Percentiles rank a stretch among this genome's conserved stretches.
These are phyloP conservation scores for Limnanthes douglasii DNA, from an alignment of 345 rosid species.

Conservation along the genomic window DNA sequence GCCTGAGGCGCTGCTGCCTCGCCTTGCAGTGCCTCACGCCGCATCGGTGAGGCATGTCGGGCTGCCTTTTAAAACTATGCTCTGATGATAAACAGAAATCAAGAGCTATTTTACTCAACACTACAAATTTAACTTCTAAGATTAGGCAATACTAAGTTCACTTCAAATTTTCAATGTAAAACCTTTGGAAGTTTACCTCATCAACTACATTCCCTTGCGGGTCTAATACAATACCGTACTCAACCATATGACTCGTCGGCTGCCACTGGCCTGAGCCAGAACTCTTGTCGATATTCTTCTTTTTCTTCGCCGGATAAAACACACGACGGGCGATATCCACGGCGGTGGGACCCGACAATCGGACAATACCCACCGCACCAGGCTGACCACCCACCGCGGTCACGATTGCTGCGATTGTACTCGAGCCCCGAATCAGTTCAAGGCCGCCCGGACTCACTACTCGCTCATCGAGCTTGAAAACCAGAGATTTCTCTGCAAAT, in stretches of 20 bases:
- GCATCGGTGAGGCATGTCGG: too few relatives aligned
- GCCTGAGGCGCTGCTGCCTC: too few relatives aligned
- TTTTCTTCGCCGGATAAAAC: conserved; percentile 35
- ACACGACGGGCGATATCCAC: conserved; percentile 48
- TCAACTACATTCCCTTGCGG: conserved; percentile 41
- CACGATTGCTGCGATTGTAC: conserved; percentile 70
- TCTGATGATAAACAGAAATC: too few relatives aligned
- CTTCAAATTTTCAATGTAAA: not conserved
- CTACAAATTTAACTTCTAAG: not conserved
- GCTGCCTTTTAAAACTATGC: too few relatives aligned
- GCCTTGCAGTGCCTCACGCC: too few relatives aligned
- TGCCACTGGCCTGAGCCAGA: conserved; percentile 26
- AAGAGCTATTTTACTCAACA: too few relatives aligned
- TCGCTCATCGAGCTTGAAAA: conserved; percentile 45
- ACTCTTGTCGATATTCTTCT: conserved; percentile 7
- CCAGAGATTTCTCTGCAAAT: conserved; percentile 24
- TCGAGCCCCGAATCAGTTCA: conserved; percentile 16
- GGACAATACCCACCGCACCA: conserved; percentile 69
- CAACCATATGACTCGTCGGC: conserved; percentile 74
- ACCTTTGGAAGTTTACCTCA: conserved; percentile 33
- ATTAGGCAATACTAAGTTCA: not conserved
- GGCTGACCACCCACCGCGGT: conserved; percentile 78
- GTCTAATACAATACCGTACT: conserved; percentile 72
- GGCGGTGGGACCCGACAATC: conserved; percentile 59
- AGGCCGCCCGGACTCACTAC: conserved; percentile 13